phyloP scores from a whole-genome alignment of 2,329 filamentous ascomycete genomes.

The Diplodia corticola region DNA sequence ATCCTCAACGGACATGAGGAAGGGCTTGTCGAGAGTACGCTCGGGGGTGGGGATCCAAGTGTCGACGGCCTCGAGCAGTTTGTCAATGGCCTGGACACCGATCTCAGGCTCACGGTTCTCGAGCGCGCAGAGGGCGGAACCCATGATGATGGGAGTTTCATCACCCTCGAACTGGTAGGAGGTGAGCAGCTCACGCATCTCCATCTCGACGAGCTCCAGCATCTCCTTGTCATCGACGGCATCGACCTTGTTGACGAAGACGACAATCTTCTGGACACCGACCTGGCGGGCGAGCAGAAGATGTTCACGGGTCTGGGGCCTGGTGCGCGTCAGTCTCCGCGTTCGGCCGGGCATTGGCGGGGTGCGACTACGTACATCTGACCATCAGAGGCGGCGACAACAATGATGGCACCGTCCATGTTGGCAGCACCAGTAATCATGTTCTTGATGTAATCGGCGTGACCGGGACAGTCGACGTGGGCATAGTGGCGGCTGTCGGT shows the following conservation, averaged over 20 bases:
- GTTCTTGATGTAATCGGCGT: conserved; percentile 99
- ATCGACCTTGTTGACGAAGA: conserved; percentile 99
- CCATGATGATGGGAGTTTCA: conserved; percentile 95
- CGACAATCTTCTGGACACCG: conserved; percentile 95
- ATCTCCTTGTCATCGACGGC: conserved; percentile 97
- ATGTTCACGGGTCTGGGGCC: conserved; percentile 97
- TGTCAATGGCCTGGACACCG: conserved; percentile 82
- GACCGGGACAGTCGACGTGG: conserved; percentile 98
- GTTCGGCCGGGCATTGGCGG: neutral
- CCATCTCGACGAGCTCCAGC: conserved; percentile 99
- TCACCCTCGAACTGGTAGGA: conserved; percentile 98
- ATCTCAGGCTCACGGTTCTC: conserved; percentile 86
- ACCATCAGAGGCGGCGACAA: conserved; percentile 95
- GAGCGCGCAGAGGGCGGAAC: conserved; percentile 91
- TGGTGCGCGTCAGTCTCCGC: conserved; percentile 31
- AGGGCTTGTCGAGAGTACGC: conserved; percentile 95
- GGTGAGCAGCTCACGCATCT: conserved; percentile 95
- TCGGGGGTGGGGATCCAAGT: conserved; percentile 93
- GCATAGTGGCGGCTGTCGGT: conserved; percentile 96
- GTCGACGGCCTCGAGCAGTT: conserved; percentile 87
- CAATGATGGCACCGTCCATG: conserved; percentile 99
- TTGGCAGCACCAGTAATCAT: conserved; percentile 99
- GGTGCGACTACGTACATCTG: conserved; percentile 68
- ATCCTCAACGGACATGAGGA: conserved; percentile 94
- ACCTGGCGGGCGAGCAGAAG: conserved; percentile 96